phyloP scores from a whole-genome alignment of 192 early-diverging fungal species.

The Diversispora epigaea region DNA sequence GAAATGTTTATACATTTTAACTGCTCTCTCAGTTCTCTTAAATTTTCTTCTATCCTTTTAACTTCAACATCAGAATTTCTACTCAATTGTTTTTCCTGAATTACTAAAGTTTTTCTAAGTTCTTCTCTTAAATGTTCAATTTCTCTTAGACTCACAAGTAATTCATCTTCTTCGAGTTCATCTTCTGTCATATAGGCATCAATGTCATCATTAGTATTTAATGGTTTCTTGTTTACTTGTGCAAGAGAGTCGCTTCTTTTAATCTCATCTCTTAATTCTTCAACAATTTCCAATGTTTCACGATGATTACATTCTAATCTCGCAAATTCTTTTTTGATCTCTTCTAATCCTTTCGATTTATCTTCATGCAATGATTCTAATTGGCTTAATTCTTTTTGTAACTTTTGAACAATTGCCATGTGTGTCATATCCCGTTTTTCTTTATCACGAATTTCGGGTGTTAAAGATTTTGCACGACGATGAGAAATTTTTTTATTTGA shows the following conservation, averaged over 20 bases:
- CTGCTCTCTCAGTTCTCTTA: conserved; percentile 6
- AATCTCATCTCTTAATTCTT: conserved; percentile 32
- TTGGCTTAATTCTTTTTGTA: conserved; percentile 30
- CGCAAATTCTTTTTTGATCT: conserved; percentile 26
- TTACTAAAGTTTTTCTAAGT: conserved; percentile 22
- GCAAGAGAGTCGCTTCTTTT: conserved; percentile 22
- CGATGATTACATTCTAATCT: conserved; percentile 28
- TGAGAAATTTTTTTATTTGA: not conserved
- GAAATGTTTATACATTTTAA: too few species aligned
- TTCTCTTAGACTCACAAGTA: conserved; percentile 4
- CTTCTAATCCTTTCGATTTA: conserved; percentile 13
- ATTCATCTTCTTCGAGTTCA: conserved; percentile 21
- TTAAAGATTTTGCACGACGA: conserved; percentile 24
- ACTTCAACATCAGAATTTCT: not conserved
- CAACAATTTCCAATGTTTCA: conserved; percentile 31
- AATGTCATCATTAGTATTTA: not conserved
- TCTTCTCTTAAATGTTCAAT: conserved; percentile 23
- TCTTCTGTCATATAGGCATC: not conserved
- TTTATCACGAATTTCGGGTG: conserved; percentile 3
- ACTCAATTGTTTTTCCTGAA: not conserved
- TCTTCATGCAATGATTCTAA: conserved; percentile 28
- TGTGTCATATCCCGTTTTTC: conserved; percentile 5
- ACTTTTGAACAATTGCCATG: conserved; percentile 11
- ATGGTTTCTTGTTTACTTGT: not conserved
- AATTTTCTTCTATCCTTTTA: not conserved